Percentiles rank a stretch among this genome's conserved stretches.
These are phyloP conservation scores for Daldinia grandis DNA, from an alignment of 495 filamentous ascomycete genomes.

Conservation along the genomic window DNA sequence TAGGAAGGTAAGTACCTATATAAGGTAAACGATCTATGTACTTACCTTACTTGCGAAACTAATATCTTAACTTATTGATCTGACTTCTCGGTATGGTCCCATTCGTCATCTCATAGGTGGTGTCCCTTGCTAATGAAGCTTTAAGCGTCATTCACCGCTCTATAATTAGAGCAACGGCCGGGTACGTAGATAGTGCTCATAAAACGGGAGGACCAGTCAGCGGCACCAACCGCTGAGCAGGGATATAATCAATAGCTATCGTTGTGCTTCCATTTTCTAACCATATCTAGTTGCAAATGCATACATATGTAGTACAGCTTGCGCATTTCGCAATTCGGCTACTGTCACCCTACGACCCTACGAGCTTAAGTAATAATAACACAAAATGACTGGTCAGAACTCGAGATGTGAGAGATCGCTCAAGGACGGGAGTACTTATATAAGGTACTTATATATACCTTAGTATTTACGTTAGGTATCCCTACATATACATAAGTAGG, in stretches of 20 bases:
- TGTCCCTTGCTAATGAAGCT: neutral
- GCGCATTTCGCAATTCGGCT: neutral
- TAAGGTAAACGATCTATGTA: no score
- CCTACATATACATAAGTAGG: neutral
- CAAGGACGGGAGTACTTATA: neutral
- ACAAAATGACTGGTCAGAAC: neutral
- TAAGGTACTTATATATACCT: neutral
- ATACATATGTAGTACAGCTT: no score
- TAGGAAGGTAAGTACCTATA: constrained; percentile 3
- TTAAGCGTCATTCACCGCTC: constrained; percentile 5
- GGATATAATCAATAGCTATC: constrained; percentile 7
- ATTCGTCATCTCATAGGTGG: neutral
- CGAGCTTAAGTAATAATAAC: neutral
- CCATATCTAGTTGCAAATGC: neutral
- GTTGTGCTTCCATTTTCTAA: constrained; percentile 1
- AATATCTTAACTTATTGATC: constrained; percentile 14
- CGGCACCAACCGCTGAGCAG: constrained; percentile 16
- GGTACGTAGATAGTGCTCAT: constrained; percentile 7
- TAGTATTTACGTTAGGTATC: neutral
- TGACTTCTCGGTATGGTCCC: neutral
- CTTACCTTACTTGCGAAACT: constrained; percentile 4
- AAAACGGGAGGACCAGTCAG: constrained; percentile 10
- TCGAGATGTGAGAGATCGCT: neutral
- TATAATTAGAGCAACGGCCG: constrained; percentile 32
- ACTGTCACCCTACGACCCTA: neutral